These are phyloP conservation scores for Pseudocercospora pini-densiflorae DNA, from an alignment of 2,329 filamentous ascomycete genomes.

Conservation along the genomic window DNA sequence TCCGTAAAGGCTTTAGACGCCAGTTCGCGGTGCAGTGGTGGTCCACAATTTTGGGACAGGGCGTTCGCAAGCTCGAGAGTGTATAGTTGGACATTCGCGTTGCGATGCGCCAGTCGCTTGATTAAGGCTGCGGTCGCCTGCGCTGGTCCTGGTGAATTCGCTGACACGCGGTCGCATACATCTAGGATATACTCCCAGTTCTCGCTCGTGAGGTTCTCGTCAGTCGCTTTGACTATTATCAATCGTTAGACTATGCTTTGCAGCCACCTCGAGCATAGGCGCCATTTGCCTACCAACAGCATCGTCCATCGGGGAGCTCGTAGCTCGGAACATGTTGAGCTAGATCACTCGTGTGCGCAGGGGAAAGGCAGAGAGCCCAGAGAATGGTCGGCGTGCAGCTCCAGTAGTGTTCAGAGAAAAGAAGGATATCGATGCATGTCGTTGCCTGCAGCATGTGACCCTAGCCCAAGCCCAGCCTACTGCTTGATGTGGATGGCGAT, in stretches of 20 bases:
- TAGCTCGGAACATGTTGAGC: constrained; percentile 25
- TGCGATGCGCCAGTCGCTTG: constrained; percentile 87
- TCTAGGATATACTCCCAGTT: constrained; percentile 73
- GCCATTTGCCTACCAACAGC: constrained; percentile 18
- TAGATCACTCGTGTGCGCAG: neutral
- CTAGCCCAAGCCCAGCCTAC: neutral
- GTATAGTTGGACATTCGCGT: constrained; percentile 95
- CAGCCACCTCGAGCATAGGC: neutral
- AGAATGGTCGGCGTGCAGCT: neutral
- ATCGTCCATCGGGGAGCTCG: constrained; percentile 26
- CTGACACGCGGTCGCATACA: constrained; percentile 45
- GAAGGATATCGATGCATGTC: neutral
- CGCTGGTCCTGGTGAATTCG: constrained; percentile 39
- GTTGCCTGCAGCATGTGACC: neutral
- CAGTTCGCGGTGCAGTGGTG: constrained; percentile 84
- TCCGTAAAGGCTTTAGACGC: constrained; percentile 94
- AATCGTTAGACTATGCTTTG: constrained; percentile 33
- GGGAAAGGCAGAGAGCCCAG: neutral
- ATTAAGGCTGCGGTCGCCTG: constrained; percentile 82
- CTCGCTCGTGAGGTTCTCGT: constrained; percentile 92
- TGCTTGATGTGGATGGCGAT: neutral
- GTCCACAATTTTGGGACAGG: constrained; percentile 88
- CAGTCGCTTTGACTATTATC: constrained; percentile 76
- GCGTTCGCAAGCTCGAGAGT: constrained; percentile 93
- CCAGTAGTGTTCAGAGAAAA: neutral